These are phyloP conservation scores for Chlamydomonas asymmetrica DNA, from an alignment of 139 green algal genomes.

Conservation along the genomic window DNA sequence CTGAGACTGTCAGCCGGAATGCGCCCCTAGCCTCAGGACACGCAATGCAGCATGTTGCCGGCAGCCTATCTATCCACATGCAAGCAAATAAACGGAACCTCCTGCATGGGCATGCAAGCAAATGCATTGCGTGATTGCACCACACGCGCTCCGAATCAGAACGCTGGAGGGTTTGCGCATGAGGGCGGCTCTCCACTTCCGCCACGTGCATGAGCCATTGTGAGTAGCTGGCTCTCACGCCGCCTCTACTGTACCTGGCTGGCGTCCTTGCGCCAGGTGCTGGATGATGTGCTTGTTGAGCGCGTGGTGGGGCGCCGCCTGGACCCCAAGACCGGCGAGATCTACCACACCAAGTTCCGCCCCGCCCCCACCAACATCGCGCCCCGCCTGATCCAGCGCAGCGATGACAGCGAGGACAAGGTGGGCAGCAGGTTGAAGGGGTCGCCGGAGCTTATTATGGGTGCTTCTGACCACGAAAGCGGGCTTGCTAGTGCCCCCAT, in stretches of 20 bases:
- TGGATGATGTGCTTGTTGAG: slow-evolving; percentile 92
- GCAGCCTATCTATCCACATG: too few species aligned
- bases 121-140: too few species aligned
- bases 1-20: too few species aligned
- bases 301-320: slow-evolving; percentile 89
- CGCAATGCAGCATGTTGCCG: too few species aligned
- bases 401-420: slow-evolving; percentile 96
- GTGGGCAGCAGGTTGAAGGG: slow-evolving; percentile 33
- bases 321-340: slow-evolving; percentile 93
- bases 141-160: not conserved
- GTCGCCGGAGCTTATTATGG: not conserved
- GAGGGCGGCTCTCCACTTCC: too few species aligned
- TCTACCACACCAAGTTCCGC: slow-evolving; percentile 93
- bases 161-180: not conserved
- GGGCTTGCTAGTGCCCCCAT: too few species aligned
- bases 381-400: slow-evolving; percentile 68
- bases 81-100: too few species aligned
- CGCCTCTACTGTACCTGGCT: too few species aligned
- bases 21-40: too few species aligned
- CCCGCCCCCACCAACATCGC: slow-evolving; percentile 79
- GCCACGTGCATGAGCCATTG: too few species aligned
- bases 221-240: not conserved
- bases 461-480: too few species aligned
- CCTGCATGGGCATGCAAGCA: too few species aligned
- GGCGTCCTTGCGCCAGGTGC: slow-evolving; percentile 68